Conservation (phyloP, 2,329 filamentous ascomycete genomes). For the Drechslerella dactyloides region DNA sequence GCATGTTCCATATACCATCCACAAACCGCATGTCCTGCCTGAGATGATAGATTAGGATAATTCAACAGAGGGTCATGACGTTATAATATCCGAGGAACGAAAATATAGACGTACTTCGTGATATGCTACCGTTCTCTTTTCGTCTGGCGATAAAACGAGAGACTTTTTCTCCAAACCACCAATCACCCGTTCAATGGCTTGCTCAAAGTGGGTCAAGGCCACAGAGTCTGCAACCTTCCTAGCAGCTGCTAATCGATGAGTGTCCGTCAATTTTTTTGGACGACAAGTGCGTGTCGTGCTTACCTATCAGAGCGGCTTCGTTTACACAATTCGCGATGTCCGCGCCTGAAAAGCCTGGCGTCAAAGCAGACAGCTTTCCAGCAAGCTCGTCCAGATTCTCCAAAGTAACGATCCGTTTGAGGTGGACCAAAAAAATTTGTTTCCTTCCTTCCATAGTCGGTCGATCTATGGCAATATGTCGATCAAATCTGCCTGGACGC, state of each 20-base stretch:
- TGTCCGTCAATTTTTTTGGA: neutral
- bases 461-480: slow-evolving; percentile 92
- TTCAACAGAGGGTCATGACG: neutral
- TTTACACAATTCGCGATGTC: slow-evolving; percentile 99
- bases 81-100: neutral
- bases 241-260: slow-evolving; percentile 71
- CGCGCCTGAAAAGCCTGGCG: slow-evolving; percentile 93
- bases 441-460: slow-evolving; percentile 96
- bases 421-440: slow-evolving; percentile 93
- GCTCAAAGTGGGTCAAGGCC: slow-evolving; percentile 89
- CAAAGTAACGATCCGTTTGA: slow-evolving; percentile 90
- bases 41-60: neutral
- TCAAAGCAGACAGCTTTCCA: slow-evolving; percentile 87
- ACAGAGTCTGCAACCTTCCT: slow-evolving; percentile 80
- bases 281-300: slow-evolving; percentile 56
- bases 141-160: slow-evolving; percentile 85
- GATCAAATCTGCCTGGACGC: slow-evolving; percentile 94
- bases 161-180: slow-evolving; percentile 98
- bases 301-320: slow-evolving; percentile 94
- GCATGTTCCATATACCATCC: slow-evolving; percentile 97
- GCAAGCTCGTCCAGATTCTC: slow-evolving; percentile 88
- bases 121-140: slow-evolving; percentile 96
- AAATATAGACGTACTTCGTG: slow-evolving; percentile 68
- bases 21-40: slow-evolving; percentile 93
- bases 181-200: slow-evolving; percentile 95